Base-by-base conservation (phyloP, 495 filamentous ascomycete species). In the Trichoderma reesei region DNA sequence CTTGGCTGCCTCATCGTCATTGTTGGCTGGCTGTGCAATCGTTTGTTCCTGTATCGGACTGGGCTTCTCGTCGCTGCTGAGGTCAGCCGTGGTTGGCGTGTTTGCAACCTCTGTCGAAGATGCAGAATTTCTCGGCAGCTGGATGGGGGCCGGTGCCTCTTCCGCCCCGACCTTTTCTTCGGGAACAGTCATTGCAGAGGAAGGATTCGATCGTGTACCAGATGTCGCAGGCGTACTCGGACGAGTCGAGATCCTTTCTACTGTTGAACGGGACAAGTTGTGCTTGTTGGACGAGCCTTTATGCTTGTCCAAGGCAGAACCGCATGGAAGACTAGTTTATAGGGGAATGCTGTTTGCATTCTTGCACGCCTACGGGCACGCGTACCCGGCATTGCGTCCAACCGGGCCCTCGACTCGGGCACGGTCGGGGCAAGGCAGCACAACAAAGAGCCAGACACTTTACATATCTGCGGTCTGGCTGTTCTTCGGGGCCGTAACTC, bases 11-110 rank as follows among this genome's bases (percentile, higher is more conserved):
- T 38, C 42, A n/a, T 6, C 42, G 3, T 38, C 16, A 31, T 70
- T 68, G 37, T 68, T 61, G 3, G 65, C 61, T 56, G 26, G 20
- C 14, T 56, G 20, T 56, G 51, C 33, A 56, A 1, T 26, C 16
- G 9, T 33, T 9, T 8, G 18, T 56, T 56, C 48, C 3, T 56
- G 7, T 11, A n/a, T 9, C 18, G 51, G 20, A 2, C 26, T 33
- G 8, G 51, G 3, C 26, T 33, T 56, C 20, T 34, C 31, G 20
- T 56, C 20, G 26, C 10, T n/a, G 3, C 34, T 6, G 20, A 26
- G 9, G 9, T 56, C 51, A 26, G 26, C 26, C 1, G 26, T 14
- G 26, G 3, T 56, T 34, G 20, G 20, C 6, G 9, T 4, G 34
- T 31, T 34, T 26, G 26, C 26, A 26, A 26, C 1, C 20, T 56